A percentile compares a stretch with the other conserved stretches of the same genome.
These are phyloP conservation scores for Rosa chinensis DNA, from an alignment of 306 rosid genomes.

Conservation along the genomic window DNA sequence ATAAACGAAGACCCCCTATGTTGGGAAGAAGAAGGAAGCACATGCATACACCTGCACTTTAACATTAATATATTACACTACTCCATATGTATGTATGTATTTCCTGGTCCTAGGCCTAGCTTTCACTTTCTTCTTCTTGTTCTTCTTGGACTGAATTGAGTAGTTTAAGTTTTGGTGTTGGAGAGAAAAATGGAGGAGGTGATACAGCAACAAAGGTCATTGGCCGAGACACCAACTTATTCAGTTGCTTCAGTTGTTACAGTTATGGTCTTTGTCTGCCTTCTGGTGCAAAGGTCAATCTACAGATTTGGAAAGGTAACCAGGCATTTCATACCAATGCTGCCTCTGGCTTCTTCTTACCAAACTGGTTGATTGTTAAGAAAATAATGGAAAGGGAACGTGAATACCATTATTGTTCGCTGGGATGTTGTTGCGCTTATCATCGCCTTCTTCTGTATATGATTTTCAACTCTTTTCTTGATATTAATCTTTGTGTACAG, in stretches of 20 bases:
- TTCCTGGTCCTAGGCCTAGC: neutral
- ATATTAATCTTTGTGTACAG: conserved; percentile 36
- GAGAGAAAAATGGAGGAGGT: conserved; percentile 33
- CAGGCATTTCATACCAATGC: neutral
- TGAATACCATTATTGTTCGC: neutral
- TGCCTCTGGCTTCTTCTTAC: neutral
- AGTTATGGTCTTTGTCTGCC: conserved; percentile 84
- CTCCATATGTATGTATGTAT: neutral
- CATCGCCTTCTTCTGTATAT: neutral
- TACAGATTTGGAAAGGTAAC: conserved; percentile 78
- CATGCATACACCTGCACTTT: neutral
- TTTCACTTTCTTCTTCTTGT: neutral
- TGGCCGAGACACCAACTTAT: conserved; percentile 94
- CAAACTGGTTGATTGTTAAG: neutral
- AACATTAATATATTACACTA: neutral
- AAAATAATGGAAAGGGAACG: neutral
- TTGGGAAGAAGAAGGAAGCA: neutral
- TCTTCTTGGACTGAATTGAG: neutral
- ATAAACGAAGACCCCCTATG: neutral
- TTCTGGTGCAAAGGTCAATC: conserved; percentile 79
- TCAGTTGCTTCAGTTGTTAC: conserved; percentile 89
- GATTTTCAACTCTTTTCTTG: neutral
- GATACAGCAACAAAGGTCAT: conserved; percentile 56
- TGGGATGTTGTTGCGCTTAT: too few species aligned
- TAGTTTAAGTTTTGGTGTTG: neutral